These are phyloP conservation scores for Phytopythium mirpurense DNA, from an alignment of 352 stramenopile species.

Conservation along the genomic window DNA sequence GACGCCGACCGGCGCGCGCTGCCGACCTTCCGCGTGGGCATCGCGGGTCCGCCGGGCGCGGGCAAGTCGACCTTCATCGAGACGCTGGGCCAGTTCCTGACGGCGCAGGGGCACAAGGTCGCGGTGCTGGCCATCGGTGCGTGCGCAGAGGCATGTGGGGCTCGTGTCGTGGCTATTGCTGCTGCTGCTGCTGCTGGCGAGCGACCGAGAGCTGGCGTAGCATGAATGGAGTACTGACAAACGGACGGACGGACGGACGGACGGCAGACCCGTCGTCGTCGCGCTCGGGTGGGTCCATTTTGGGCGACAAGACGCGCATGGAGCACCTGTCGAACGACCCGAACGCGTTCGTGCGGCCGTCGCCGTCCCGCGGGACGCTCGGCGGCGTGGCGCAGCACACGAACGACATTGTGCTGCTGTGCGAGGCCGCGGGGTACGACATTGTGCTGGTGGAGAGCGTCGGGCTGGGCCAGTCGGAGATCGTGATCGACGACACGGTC, in stretches of 20 bases:
- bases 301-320: constrained; percentile 99
- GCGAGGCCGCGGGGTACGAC: constrained; percentile 91
- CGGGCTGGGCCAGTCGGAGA: constrained; percentile 96
- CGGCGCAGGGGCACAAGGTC: constrained; percentile 79
- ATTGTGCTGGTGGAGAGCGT: constrained; percentile 97
- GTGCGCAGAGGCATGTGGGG: not conserved
- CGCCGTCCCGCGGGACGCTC: constrained; percentile 83
- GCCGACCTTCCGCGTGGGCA: constrained; percentile 84
- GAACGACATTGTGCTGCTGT: constrained; percentile 93
- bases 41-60: constrained; percentile 90
- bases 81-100: constrained; percentile 88
- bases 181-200: too few species aligned
- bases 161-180: too few species aligned
- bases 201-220: too few species aligned
- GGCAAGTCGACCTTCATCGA: constrained; percentile 98
- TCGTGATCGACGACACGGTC: constrained; percentile 95
- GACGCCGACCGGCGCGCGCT: constrained; percentile 17
- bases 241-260: not conserved
- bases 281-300: constrained; percentile 93
- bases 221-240: too few species aligned
- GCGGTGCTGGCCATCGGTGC: constrained; percentile 92
- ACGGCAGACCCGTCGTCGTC: constrained; percentile 92
- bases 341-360: constrained; percentile 91
- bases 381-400: constrained; percentile 72
- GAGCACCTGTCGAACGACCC: constrained; percentile 89